Percentiles rank a stretch among this genome's conserved stretches.
Conservation (phyloP, 2,329 filamentous ascomycete species). For the Xylaria sp. region DNA sequence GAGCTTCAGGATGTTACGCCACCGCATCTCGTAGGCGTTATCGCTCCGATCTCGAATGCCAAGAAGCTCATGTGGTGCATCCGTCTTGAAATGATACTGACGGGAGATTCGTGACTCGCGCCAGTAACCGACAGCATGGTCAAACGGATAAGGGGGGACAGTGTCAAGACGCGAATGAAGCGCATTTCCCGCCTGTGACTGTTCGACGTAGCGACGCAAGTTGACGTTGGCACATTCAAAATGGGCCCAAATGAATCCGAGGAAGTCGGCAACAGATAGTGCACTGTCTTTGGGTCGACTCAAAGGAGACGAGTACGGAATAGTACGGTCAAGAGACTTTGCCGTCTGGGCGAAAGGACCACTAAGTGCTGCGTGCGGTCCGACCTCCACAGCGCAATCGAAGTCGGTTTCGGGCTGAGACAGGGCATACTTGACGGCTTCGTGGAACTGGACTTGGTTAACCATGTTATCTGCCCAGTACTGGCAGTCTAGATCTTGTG, state of each 20-base stretch:
- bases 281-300: conserved; percentile 24
- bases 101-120: conserved; percentile 41
- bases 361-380: conserved; percentile 29
- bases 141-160: conserved; percentile 44
- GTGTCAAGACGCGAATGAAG: conserved; percentile 18
- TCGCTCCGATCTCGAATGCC: conserved; percentile 37
- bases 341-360: conserved; percentile 26
- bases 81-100: conserved; percentile 33
- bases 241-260: conserved; percentile 28
- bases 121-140: conserved; percentile 41
- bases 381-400: conserved; percentile 30
- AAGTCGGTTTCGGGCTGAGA: conserved; percentile 22
- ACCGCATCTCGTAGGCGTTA: conserved; percentile 33
- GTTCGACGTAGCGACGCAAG: conserved; percentile 24
- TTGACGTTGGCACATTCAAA: conserved; percentile 18
- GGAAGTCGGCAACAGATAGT: conserved; percentile 25
- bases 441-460: conserved; percentile 36
- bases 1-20: conserved; percentile 38
- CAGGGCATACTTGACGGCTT: conserved; percentile 30
- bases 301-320: conserved; percentile 25
- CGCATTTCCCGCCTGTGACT: conserved; percentile 13
- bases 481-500: conserved; percentile 20
- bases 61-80: conserved; percentile 34
- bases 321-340: conserved; percentile 16
- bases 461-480: conserved; percentile 42